Evolutionary conservation across 148 eudicot genomes (phyloP).

Genomic region (Selenicereus undatus): DNA sequence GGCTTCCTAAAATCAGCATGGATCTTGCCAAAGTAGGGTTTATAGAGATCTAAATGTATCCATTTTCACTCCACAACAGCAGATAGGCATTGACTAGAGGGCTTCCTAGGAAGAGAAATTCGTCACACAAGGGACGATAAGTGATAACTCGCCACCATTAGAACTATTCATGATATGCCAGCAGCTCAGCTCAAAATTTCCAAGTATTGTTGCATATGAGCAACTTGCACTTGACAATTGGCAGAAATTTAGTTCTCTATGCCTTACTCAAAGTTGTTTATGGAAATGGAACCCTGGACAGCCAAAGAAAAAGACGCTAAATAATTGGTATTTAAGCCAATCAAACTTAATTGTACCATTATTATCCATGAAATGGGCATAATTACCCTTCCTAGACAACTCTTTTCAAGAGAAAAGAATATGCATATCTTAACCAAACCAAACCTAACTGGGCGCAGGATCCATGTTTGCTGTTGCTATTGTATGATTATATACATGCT

Average conservation of each 20-base stretch:
- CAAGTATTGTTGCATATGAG: background rate
- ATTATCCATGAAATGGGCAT: background rate
- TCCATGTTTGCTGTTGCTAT: background rate
- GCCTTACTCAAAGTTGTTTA: background rate
- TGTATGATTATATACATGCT: background rate
- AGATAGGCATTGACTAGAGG: background rate
- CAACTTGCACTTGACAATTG: background rate
- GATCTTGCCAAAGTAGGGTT: background rate
- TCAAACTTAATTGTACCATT: background rate
- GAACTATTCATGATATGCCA: background rate
- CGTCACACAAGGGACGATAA: too few relatives aligned
- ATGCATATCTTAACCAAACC: background rate
- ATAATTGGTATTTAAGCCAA: background rate
- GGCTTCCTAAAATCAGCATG: background rate
- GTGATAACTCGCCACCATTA: background rate
- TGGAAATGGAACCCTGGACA: background rate
- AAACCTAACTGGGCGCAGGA: background rate
- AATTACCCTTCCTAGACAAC: background rate
- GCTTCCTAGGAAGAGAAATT: background rate
- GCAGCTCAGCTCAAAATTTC: background rate
- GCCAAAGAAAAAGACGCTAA: background rate
- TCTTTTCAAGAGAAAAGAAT: background rate
- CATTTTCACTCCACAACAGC: background rate
- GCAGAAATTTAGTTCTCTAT: background rate
- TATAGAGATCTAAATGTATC: background rate